A percentile compares a stretch with the other conserved stretches of the same genome.
Conservation (phyloP, 139 green algal genomes). For the Cymbomonas tetramitiformis region DNA sequence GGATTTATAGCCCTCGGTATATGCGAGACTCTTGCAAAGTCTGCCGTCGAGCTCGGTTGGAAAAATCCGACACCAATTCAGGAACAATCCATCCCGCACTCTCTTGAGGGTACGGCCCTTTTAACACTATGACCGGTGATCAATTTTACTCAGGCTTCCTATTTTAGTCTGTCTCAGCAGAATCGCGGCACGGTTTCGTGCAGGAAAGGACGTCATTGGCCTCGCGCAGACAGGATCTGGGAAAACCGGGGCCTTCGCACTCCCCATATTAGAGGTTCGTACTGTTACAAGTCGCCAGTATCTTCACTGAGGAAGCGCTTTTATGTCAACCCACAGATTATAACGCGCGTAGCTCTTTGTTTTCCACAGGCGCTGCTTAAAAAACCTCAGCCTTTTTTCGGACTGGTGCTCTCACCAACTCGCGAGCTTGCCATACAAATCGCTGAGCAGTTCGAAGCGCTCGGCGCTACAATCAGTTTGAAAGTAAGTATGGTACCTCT, state of each 20-base stretch:
- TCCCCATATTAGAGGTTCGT: conserved; percentile 80
- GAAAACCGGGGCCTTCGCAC: conserved; percentile 91
- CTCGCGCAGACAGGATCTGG: conserved; percentile 91
- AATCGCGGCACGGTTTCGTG: conserved; percentile 4
- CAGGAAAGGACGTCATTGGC: conserved; percentile 89
- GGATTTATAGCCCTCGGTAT: conserved; percentile 64
- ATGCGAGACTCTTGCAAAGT: conserved; percentile 59
- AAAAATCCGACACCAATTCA: conserved; percentile 68
- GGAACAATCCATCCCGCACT: conserved; percentile 60
- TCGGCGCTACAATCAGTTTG: conserved; percentile 79
- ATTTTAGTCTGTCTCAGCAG: neutral
- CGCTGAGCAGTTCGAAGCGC: conserved; percentile 87
- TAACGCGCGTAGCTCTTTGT: too few relatives aligned
- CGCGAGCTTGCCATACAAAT: conserved; percentile 97
- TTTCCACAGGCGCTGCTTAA: conserved; percentile 80
- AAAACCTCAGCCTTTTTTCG: conserved; percentile 74
- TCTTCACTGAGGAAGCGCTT: neutral
- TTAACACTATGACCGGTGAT: too few relatives aligned
- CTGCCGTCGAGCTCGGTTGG: conserved; percentile 64
- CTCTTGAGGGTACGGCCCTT: too few relatives aligned
- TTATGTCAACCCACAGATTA: too few relatives aligned
- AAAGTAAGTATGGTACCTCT: neutral
- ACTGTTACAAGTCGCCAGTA: neutral
- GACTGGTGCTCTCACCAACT: conserved; percentile 84
- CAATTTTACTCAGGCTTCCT: neutral